Evolutionary conservation across 441 rosid genomes (phyloP).

Genomic region (Eruca vesicaria): DNA sequence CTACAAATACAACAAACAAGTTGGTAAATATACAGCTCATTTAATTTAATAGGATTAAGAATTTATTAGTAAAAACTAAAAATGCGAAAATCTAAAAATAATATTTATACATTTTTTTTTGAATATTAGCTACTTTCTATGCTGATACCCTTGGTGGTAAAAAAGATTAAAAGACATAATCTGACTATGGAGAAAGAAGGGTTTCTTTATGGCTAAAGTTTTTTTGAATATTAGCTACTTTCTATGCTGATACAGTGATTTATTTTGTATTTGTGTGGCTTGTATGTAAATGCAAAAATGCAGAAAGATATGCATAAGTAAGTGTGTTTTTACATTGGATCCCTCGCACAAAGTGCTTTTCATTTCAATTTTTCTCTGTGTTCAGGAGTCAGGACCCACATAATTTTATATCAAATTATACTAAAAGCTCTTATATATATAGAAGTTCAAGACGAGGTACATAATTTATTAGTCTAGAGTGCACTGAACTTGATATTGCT

Average conservation of each 20-base stretch:
- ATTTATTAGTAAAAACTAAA: neutral
- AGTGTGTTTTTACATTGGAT: constrained; percentile 56
- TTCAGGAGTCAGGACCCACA: constrained; percentile 20
- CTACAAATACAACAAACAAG: neutral
- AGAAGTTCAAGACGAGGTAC: neutral
- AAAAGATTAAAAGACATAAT: constrained; percentile 28
- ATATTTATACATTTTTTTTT: neutral
- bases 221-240: constrained; percentile 3
- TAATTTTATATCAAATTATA: neutral
- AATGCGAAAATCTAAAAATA: neutral
- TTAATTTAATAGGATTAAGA: neutral
- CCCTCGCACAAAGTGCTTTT: constrained; percentile 64
- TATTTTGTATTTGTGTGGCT: neutral
- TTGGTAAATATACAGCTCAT: neutral
- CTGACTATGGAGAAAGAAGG: constrained; percentile 11
- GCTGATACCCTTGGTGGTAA: neutral
- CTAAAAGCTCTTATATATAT: neutral
- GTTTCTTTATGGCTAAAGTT: constrained; percentile 18
- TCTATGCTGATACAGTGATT: neutral
- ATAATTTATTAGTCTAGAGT: neutral
- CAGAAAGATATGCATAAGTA: constrained; percentile 23
- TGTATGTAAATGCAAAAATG: constrained; percentile 17
- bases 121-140: neutral
- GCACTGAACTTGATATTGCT: constrained; percentile 10
- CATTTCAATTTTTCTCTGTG: constrained; percentile 18